Base-by-base conservation (phyloP, 371 early-diverging fungal species). In the Mortierella sp. region DNA sequence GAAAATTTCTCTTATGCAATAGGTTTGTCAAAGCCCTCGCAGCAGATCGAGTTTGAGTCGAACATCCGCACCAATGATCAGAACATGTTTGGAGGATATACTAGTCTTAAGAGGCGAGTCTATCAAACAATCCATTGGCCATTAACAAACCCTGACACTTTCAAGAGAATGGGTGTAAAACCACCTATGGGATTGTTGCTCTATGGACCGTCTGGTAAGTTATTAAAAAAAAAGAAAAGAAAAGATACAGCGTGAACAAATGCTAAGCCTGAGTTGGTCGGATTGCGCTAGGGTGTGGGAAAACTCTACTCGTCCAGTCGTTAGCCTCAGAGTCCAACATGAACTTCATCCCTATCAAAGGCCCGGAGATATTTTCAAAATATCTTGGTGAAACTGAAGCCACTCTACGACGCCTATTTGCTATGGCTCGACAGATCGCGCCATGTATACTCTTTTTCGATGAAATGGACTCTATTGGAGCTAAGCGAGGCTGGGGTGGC, bases 361-460 rank as follows among this genome's bases (percentile, higher is more conserved):
- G 93, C n/a, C 92, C 94, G 43, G 92, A 95, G 59, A 87, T 97
- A 33, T 93, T 92, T 72, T 94, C 94, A 32, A 94, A 95, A 77
- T 96, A 95, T 67, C 87, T 97, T 4, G 99, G 99, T 28, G 98
- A 97, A 65, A 94, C 96, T 0, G 99, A 99, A 85, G 87, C 88
- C 21, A 88, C 87, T 22, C 77, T 99, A 21, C 88, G 98, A 57
- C 77, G 87, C 3, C 68, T 97, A n/a, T 99, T 98, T 91, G 89
- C 91, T 1, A 86, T 89, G 50, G 97, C 99, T 0, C 91, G 94
- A 48, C 83, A 91, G 28, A 84, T 94, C 24, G 88, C 92, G 16
- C 99, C 98, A 0, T 97, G 96, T 76, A 90, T 98, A 21, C 63
- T 99, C 48, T 96, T 98, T 77, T 87, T 97, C 66, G 99, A 99